A percentile compares a stretch with the other conserved stretches of the same genome.
phyloP scores from a whole-genome alignment of 1,284 basidiomycete species.

The Ceratobasidium sp. region DNA sequence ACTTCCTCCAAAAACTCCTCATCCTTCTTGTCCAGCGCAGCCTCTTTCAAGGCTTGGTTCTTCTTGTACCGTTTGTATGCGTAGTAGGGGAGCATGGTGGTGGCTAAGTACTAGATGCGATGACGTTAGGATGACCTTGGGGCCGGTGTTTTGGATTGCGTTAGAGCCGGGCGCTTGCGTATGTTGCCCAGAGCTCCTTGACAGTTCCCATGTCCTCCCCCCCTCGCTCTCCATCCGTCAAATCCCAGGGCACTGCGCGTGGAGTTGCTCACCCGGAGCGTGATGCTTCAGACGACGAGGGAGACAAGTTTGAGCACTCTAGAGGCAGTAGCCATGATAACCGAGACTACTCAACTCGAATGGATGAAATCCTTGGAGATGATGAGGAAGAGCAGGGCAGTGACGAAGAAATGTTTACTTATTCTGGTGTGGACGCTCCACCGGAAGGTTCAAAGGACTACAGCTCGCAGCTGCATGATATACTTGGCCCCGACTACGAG shows the following conservation, averaged over 20 bases:
- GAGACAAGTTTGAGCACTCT: not conserved
- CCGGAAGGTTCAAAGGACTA: slow-evolving; percentile 61
- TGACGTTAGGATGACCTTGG: slow-evolving; percentile 6
- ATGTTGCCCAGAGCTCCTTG: slow-evolving; percentile 1
- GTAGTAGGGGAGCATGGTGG: slow-evolving; percentile 44
- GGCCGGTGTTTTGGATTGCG: not conserved
- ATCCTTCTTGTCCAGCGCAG: slow-evolving; percentile 42
- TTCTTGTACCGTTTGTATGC: slow-evolving; percentile 46
- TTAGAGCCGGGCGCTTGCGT: slow-evolving; percentile 20
- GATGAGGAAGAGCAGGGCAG: slow-evolving; percentile 64
- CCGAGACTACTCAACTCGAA: slow-evolving; percentile 74
- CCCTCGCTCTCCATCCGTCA: slow-evolving; percentile 17
- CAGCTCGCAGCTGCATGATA: slow-evolving; percentile 75
- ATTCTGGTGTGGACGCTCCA: slow-evolving; percentile 74
- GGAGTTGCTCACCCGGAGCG: not conserved
- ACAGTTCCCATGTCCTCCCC: slow-evolving; percentile 19
- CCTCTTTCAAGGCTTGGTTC: slow-evolving; percentile 38
- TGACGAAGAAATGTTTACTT: slow-evolving; percentile 76
- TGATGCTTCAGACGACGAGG: slow-evolving; percentile 5
- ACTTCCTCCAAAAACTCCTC: slow-evolving; percentile 36
- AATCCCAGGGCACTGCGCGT: slow-evolving; percentile 33
- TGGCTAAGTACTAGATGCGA: not conserved
- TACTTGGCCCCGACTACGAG: slow-evolving; percentile 72
- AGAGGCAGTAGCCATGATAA: not conserved
- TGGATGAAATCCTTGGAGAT: slow-evolving; percentile 77